Evolutionary conservation across 148 eudicot species (phyloP).

Genomic region (Mesembryanthemum crystallinum): DNA sequence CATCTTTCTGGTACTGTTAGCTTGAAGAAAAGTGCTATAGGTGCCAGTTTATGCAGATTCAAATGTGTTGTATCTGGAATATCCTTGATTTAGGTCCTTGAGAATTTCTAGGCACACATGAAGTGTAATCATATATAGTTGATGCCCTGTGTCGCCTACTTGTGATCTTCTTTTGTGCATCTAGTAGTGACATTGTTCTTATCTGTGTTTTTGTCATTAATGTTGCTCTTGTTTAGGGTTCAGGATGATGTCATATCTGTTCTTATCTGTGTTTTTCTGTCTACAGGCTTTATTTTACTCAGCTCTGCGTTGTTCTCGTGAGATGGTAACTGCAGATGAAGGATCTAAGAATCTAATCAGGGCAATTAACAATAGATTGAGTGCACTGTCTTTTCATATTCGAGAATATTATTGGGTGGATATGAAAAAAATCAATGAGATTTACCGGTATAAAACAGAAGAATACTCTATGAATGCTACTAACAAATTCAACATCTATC

Average conservation of each 20-base stretch:
- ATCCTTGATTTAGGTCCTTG: neutral
- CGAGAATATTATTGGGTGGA: conserved; percentile 97
- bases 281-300: conserved; percentile 82
- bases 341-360: conserved; percentile 70
- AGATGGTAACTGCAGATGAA: conserved; percentile 65
- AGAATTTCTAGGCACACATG: neutral
- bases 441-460: conserved; percentile 89
- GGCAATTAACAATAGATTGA: conserved; percentile 76
- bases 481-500: conserved; percentile 94
- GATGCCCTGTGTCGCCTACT: neutral
- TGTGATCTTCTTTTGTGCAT: neutral
- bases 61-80: neutral
- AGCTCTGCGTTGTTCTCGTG: conserved; percentile 80
- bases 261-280: conserved; percentile 16
- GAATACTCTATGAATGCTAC: conserved; percentile 86
- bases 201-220: too few species aligned
- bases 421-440: conserved; percentile 84
- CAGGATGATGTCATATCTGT: neutral
- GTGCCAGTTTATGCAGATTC: neutral
- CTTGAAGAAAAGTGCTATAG: neutral
- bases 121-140: neutral
- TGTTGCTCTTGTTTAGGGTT: neutral
- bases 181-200: neutral
- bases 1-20: conserved; percentile 6
- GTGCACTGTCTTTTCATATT: conserved; percentile 89